Evolutionary conservation across 192 early-diverging fungal species (phyloP), one percentile per base, ranked within the genome.

Genomic region (Rhizophagus prolifer): DNA sequence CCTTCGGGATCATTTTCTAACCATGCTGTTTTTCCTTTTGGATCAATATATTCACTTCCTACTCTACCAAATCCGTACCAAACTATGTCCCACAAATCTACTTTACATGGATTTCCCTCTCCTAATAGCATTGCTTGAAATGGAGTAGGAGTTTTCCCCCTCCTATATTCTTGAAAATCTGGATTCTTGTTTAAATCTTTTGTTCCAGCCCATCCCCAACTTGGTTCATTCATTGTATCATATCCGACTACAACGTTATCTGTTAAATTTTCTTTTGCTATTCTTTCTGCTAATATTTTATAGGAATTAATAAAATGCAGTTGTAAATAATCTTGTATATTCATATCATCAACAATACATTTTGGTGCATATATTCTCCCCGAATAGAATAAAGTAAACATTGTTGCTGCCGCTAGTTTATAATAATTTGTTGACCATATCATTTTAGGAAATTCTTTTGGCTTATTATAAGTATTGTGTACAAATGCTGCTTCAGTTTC

Each of bases 371-470:
- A 93, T 14, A 85, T 87, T 12, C 89, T 84, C 7, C 94, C 94
- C 14, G 85, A 91, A 78, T 89, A 95, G 68, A 95, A 95, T 4
- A 95, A 78, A 0, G 94, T 94, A 78, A 96, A 95, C 93, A 96
- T 94, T 13, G 94, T 94, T 25, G 90, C 83, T 9, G 86, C 84
- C 3, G 92, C 94, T n/a, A 94, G 83, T 79, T 96, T 96, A 21
- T 89, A 90, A 76, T 96, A 95, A 81, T 96, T 96, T 63, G 94
- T 95, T 7, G 94, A 93, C 94, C 94, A 96, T 19, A 91, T 85
- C 87, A 89, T 88, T 30, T 84, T 21, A 80, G 60, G 80, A 58
- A 19, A 59, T 25, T 63, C 78, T 71, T 78, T 78, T 26, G 79
- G 79, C 19, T 78, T 54, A 23, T 81, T 67, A 74, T 87, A 85